These are phyloP conservation scores for Saccharata proteae DNA, from an alignment of 2,329 filamentous ascomycete genomes.

Conservation along the genomic window DNA sequence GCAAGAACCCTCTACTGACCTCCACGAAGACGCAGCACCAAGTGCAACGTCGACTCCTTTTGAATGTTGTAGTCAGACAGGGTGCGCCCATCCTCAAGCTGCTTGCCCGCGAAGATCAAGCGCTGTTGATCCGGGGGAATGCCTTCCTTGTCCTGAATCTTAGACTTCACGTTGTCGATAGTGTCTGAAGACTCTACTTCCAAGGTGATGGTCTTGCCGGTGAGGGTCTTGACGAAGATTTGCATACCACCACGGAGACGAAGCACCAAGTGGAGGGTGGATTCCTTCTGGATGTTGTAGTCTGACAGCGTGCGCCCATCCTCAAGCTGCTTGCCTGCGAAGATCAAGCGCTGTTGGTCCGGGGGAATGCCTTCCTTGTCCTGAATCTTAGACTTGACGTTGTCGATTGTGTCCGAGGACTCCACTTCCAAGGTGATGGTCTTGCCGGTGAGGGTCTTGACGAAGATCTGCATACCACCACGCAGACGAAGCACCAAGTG, in stretches of 20 bases:
- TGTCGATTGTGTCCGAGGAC: constrained; percentile 82
- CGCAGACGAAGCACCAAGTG: constrained; percentile 78
- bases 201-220: constrained; percentile 85
- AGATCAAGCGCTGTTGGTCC: constrained; percentile 88
- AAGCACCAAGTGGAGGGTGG: constrained; percentile 51
- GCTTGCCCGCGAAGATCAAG: constrained; percentile 87
- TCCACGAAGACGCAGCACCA: constrained; percentile 49
- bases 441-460: constrained; percentile 60
- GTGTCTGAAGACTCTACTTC: constrained; percentile 85
- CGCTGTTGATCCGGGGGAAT: constrained; percentile 93
- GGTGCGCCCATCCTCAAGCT: constrained; percentile 83
- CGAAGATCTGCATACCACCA: constrained; percentile 57
- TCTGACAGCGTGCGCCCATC: constrained; percentile 84
- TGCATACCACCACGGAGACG: constrained; percentile 49
- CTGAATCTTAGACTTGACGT: constrained; percentile 85
- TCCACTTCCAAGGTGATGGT: constrained; percentile 90
- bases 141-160: constrained; percentile 73
- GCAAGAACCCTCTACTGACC: constrained; percentile 48
- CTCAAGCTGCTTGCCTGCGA: constrained; percentile 86
- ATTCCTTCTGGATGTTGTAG: constrained; percentile 87
- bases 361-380: constrained; percentile 77
- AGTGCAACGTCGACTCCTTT: constrained; percentile 53
- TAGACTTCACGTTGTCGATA: constrained; percentile 87
- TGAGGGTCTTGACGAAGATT: constrained; percentile 46
- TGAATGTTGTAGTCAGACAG: constrained; percentile 95